Evolutionary conservation across 2,329 filamentous ascomycete species (phyloP), one percentile per base, ranked within the genome.

Genomic region (Aspergillus texensis): DNA sequence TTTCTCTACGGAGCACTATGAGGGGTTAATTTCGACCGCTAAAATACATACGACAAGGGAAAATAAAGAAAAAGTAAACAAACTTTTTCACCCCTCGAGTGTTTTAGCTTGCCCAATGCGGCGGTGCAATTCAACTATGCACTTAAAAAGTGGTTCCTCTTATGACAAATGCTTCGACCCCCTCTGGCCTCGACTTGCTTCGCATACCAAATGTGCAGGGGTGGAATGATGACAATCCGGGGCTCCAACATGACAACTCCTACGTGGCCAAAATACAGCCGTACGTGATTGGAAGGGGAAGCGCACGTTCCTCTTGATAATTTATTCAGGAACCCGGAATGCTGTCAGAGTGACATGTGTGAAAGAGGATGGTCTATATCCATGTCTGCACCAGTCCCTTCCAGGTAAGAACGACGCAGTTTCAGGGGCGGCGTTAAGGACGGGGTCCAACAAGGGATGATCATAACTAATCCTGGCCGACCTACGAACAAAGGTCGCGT

Each of bases 31-130:
- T 14, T n/a, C 8, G 28, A 32, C 19, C 19, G 10, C 10, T 52
- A 28, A 34, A 21, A 24, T 14, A 19, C 21, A 21, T 5, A 28
- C 19, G 21, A 9, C 12, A 1, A 24, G 11, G 21, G 11, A 9
- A 46, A 46, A 46, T 21, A 46, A 46, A 45, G 43, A 54, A 54
- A 21, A 34, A 10, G 5, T 28, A 39, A 55, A 36, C n/a, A 21
- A 36, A 36, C 14, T n/a, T 36, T n/a, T 32, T 39, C 11, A 21
- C n/a, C 55, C 55, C 39, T 30, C 26, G 36, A n/a, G 6, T 16
- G 28, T 28, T 48, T 24, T 58, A 41, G 45, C 16, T 58, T 58
- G 10, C 26, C 56, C 56, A 46, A 58, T 46, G 56, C 56, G 56
- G 56, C 39, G 41, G 39, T 58, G 28, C 55, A 26, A 19, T 19